Evolutionary conservation across 148 eudicot genomes (phyloP).

Genomic region (Mesembryanthemum crystallinum): DNA sequence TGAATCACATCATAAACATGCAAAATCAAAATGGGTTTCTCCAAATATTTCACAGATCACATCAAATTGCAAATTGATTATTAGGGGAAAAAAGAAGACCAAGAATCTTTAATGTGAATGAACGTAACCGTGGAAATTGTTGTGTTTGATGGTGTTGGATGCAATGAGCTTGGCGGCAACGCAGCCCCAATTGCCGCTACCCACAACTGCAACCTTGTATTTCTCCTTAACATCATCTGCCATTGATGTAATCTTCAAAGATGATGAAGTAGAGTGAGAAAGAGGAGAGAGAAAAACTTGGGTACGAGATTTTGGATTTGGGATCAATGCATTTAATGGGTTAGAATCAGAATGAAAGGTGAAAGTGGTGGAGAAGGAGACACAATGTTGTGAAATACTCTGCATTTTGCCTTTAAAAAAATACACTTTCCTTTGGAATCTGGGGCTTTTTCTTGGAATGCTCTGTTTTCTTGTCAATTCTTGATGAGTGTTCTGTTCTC

Average conservation of each 20-base stretch:
- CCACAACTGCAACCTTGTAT: slow-evolving; percentile 54
- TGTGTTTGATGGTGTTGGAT: slow-evolving; percentile 58
- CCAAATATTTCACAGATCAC: background rate
- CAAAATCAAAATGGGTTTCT: slow-evolving; percentile 13
- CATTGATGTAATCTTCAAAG: slow-evolving; percentile 18
- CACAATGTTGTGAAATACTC: background rate
- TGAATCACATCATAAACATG: slow-evolving; percentile 29
- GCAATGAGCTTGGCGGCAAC: slow-evolving; percentile 97
- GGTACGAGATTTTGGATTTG: background rate
- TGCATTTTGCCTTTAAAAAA: no score
- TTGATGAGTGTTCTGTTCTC: no score
- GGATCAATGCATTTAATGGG: background rate
- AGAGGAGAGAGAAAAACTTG: no score
- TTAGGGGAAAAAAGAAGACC: no score
- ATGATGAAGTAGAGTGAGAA: background rate
- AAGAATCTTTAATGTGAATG: no score
- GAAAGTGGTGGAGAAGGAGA: background rate
- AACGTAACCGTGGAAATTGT: slow-evolving; percentile 57
- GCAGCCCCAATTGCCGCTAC: slow-evolving; percentile 99
- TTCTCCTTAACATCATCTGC: slow-evolving; percentile 1
- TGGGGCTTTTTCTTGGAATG: no score
- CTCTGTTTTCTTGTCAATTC: no score
- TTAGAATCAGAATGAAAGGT: background rate
- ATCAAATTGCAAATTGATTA: background rate
- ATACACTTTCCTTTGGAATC: no score